A percentile compares a stretch with the other conserved stretches of the same genome.
These are phyloP conservation scores for Phoma sp. DNA, from an alignment of 2,329 filamentous ascomycete species.

Conservation along the genomic window DNA sequence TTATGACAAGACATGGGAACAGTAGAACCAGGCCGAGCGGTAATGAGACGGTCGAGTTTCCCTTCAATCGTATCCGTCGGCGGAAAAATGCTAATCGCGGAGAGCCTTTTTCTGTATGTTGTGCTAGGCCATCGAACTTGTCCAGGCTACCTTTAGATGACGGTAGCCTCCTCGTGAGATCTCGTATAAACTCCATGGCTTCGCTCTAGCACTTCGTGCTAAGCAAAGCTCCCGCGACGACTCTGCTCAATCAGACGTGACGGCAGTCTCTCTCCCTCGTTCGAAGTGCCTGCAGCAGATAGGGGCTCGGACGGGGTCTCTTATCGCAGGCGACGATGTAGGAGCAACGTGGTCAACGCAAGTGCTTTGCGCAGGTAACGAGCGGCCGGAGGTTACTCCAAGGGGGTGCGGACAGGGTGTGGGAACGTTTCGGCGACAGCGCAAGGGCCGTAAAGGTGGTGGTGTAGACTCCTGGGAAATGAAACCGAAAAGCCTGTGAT, in stretches of 20 bases:
- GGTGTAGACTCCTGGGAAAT: conserved; percentile 11
- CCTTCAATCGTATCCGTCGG: conserved; percentile 83
- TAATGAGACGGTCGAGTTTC: conserved; percentile 90
- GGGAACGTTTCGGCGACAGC: conserved; percentile 11
- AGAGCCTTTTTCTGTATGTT: conserved; percentile 50
- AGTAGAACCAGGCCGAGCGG: conserved; percentile 90
- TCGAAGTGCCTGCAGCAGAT: conserved; percentile 9
- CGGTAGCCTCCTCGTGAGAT: conserved; percentile 54
- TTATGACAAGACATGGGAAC: conserved; percentile 88
- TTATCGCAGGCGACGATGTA: conserved; percentile 1
- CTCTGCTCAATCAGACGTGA: conserved; percentile 24
- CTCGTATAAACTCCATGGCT: conserved; percentile 29
- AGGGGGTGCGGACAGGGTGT: conserved; percentile 11
- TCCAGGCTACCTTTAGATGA: conserved; percentile 50
- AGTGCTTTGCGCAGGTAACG: conserved; percentile 28
- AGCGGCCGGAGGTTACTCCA: conserved; percentile 26
- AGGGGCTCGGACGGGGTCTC: conserved; percentile 5
- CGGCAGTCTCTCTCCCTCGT: conserved; percentile 10
- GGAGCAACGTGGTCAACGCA: conserved; percentile 26
- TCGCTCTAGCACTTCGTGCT: conserved; percentile 14
- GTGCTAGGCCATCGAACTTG: conserved; percentile 52
- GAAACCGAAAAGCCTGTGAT: conserved; percentile 15
- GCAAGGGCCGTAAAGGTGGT: conserved; percentile 1
- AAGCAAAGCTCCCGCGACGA: conserved; percentile 15
- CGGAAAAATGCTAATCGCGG: conserved; percentile 78